phyloP scores from a whole-genome alignment of 2,329 filamentous ascomycete genomes.

The Zelopaecilomyces penicillatus region DNA sequence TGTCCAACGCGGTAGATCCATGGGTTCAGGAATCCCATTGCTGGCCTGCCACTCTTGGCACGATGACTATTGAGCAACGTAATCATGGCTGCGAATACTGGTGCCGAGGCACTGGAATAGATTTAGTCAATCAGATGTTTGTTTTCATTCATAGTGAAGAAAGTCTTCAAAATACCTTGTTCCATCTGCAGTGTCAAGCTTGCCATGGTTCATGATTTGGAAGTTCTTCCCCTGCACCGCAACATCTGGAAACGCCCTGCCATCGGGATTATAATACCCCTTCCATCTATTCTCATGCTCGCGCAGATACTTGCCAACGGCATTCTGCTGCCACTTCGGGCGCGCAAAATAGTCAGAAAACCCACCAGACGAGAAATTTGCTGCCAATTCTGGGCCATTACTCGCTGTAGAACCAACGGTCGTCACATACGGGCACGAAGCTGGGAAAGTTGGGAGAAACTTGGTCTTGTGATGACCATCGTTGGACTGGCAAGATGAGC shows the following conservation, averaged over 20 bases:
- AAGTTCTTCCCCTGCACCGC: constrained; percentile 40
- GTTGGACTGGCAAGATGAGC: constrained; percentile 27
- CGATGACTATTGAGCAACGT: constrained; percentile 57
- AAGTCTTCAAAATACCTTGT: constrained; percentile 19
- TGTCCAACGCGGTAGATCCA: constrained; percentile 42
- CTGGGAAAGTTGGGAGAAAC: constrained; percentile 28
- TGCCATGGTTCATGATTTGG: constrained; percentile 24
- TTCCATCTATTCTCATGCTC: constrained; percentile 40
- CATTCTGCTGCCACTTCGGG: constrained; percentile 37
- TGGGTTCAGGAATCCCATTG: constrained; percentile 53
- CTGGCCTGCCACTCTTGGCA: constrained; percentile 41
- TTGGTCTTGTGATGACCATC: constrained; percentile 24
- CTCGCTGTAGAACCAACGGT: constrained; percentile 50
- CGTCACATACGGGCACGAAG: constrained; percentile 52
- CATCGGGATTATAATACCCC: constrained; percentile 34
- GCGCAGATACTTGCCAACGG: constrained; percentile 35
- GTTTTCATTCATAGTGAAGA: background rate
- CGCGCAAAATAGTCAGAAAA: constrained; percentile 40
- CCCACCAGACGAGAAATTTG: constrained; percentile 43
- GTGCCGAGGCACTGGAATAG: constrained; percentile 43
- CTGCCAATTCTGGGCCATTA: constrained; percentile 42
- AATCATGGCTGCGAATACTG: constrained; percentile 54
- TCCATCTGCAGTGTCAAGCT: constrained; percentile 19
- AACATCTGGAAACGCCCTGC: constrained; percentile 55
- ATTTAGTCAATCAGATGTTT: background rate